Evolutionary conservation across 1,139 yeast species (phyloP), one percentile per base, ranked within the genome.

Genomic region (Maudiozyma humilis): DNA sequence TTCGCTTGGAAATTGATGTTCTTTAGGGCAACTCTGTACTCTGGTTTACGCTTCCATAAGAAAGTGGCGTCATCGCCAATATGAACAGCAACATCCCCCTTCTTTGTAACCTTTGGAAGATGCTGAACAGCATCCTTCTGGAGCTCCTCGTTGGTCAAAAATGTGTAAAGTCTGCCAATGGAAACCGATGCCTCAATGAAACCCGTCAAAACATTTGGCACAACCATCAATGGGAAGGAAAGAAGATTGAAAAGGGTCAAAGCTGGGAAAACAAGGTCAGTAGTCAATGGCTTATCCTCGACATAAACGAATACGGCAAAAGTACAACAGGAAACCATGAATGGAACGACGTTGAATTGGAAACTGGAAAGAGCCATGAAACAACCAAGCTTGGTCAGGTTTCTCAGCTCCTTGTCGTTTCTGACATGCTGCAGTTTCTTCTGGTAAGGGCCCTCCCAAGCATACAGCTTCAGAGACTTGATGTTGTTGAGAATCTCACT

Each of bases 181-280:
- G 98, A 91, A 42, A 91, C 97, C 53, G 86, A 84, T 1, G 96
- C 89, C 64, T 91, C 98, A 48, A 91, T 82, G 45, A 87, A 67
- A 43, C 86, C 75, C 23, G 95, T 82, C 51, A 91, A 78, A 16
- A 91, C 93, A 78, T 80, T 86, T 38, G 98, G 98, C 50, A 91
- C 74, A 35, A 87, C 84, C n/a, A 95, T 91, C 52, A 91, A 73
- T 42, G 99, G 98, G 76, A 93, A 91, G 2, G 83, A 75, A 49
- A 91, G 73, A 59, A 91, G 70, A 62, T 89, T 91, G 68, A 84
- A 84, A 52, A 91, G 72, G 1, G 96, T 76, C 52, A 91, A 72
- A 1, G 97, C 95, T 13, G 99, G 96, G 76, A 91, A 91, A 10
- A 91, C 96, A 55, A 89, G 73, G 56, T 91, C 97, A 12, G 96